phyloP scores from a whole-genome alignment of 2,329 filamentous ascomycete species.

The Mycogone perniciosa region DNA sequence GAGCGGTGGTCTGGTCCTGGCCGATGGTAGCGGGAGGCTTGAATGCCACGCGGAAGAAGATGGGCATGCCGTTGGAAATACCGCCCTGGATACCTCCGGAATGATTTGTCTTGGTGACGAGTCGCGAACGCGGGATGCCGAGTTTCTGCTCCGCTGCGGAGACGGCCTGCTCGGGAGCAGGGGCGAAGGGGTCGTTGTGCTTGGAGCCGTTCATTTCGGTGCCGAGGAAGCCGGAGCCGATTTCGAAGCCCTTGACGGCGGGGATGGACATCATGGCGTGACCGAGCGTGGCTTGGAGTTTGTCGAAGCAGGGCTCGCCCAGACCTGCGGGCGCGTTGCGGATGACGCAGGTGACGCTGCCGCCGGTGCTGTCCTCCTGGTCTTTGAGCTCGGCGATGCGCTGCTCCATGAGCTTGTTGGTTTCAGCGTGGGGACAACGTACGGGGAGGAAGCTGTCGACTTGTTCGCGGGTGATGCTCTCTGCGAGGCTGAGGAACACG shows the following conservation, averaged over 20 bases:
- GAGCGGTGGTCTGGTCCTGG: slow-evolving; percentile 78
- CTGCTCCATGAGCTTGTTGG: slow-evolving; percentile 66
- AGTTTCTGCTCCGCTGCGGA: slow-evolving; percentile 38
- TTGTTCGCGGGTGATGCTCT: slow-evolving; percentile 63
- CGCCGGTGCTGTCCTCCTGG: slow-evolving; percentile 80
- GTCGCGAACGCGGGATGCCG: slow-evolving; percentile 48
- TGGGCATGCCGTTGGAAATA: slow-evolving; percentile 85
- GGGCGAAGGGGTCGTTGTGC: slow-evolving; percentile 69
- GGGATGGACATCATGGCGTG: slow-evolving; percentile 96
- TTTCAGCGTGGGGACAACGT: slow-evolving; percentile 68
- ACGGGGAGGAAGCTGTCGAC: slow-evolving; percentile 82
- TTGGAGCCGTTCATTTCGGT: slow-evolving; percentile 76
- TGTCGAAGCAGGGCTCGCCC: slow-evolving; percentile 92
- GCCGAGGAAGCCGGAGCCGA: slow-evolving; percentile 86
- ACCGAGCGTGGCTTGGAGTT: slow-evolving; percentile 83
- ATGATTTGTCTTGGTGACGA: slow-evolving; percentile 90
- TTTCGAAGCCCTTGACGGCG: slow-evolving; percentile 90
- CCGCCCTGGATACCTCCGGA: slow-evolving; percentile 92
- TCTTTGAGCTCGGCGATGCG: slow-evolving; percentile 74
- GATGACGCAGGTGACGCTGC: slow-evolving; percentile 91
- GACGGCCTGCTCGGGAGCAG: slow-evolving; percentile 29
- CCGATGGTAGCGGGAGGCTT: slow-evolving; percentile 93
- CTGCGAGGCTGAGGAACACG: slow-evolving; percentile 68
- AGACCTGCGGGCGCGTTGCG: slow-evolving; percentile 78
- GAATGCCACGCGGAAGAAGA: slow-evolving; percentile 94